Evolutionary conservation across 2,329 filamentous ascomycete genomes (phyloP).

Genomic region (Dothidotthia symphoricarpi): DNA sequence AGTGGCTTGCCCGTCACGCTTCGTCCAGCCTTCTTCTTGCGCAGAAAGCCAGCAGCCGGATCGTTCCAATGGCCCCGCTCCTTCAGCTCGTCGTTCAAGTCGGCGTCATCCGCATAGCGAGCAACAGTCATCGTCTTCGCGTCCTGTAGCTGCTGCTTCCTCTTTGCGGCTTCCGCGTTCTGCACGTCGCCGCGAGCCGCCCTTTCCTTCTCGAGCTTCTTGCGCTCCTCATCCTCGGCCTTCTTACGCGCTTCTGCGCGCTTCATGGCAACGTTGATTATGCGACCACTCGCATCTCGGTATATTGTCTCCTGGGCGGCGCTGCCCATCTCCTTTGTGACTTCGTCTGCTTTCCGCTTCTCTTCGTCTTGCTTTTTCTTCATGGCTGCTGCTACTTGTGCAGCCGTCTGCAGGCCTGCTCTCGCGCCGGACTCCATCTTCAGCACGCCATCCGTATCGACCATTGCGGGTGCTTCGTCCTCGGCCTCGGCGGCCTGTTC

Average conservation of each 20-base stretch:
- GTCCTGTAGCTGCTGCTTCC: conserved; percentile 70
- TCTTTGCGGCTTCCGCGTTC: conserved; percentile 61
- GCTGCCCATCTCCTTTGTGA: conserved; percentile 39
- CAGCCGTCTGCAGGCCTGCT: conserved; percentile 82
- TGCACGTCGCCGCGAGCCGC: conserved; percentile 85
- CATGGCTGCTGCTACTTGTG: conserved; percentile 60
- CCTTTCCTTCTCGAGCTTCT: conserved; percentile 65
- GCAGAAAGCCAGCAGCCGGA: conserved; percentile 79
- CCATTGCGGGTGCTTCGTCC: conserved; percentile 43
- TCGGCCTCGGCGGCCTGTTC: conserved; percentile 48
- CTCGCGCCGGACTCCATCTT: conserved; percentile 86
- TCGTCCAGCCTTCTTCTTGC: conserved; percentile 49
- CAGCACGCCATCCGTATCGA: conserved; percentile 38
- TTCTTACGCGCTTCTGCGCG: conserved; percentile 81
- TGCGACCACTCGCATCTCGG: conserved; percentile 88
- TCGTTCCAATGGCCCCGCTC: conserved; percentile 84
- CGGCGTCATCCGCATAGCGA: conserved; percentile 76
- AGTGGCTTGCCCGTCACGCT: conserved; percentile 59
- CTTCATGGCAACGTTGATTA: conserved; percentile 90
- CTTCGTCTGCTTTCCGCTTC: conserved; percentile 47
- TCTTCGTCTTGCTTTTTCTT: conserved; percentile 67
- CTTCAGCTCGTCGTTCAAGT: conserved; percentile 81
- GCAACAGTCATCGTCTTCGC: conserved; percentile 81
- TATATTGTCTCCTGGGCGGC: conserved; percentile 74
- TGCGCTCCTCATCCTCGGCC: conserved; percentile 66